Conservation (phyloP, 2,329 filamentous ascomycete genomes). For the Fusarium udum region DNA sequence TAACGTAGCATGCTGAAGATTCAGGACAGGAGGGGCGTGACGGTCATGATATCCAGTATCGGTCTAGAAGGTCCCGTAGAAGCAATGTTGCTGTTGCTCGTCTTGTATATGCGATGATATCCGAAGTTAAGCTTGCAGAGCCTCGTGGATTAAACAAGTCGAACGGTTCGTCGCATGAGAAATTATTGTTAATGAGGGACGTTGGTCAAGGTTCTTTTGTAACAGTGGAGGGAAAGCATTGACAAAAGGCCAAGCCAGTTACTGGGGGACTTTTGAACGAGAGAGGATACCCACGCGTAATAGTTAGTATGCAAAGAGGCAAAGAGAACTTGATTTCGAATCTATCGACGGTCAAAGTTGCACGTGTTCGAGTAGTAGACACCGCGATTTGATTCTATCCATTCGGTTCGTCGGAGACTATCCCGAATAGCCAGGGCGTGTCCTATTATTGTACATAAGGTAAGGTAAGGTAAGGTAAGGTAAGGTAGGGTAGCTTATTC, state of each 20-base stretch:
- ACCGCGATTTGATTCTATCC: background rate
- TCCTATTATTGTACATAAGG: background rate
- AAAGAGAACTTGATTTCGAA: conserved; percentile 11
- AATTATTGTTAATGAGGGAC: background rate
- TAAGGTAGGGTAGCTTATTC: background rate
- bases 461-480: background rate
- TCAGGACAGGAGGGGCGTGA: background rate
- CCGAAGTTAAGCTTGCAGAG: conserved; percentile 22
- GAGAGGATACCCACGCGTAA: conserved; percentile 36
- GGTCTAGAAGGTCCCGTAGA: background rate
- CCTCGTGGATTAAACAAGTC: conserved; percentile 20
- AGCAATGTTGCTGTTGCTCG: background rate
- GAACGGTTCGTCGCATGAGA: conserved; percentile 16
- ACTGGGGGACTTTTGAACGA: conserved; percentile 37
- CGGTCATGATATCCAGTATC: conserved; percentile 1
- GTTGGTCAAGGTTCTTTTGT: conserved; percentile 32
- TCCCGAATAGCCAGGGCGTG: conserved; percentile 27
- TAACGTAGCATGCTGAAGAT: conserved; percentile 15
- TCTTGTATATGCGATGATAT: conserved; percentile 2
- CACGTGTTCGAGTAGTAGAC: conserved; percentile 3
- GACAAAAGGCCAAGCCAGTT: conserved; percentile 10
- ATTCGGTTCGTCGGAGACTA: conserved; percentile 18
- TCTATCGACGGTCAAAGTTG: conserved; percentile 5
- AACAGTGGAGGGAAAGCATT: conserved; percentile 7
- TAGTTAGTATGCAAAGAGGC: conserved; percentile 19